Conservation (phyloP, 1,284 basidiomycete genomes). For the Leccinum pachyderme region DNA sequence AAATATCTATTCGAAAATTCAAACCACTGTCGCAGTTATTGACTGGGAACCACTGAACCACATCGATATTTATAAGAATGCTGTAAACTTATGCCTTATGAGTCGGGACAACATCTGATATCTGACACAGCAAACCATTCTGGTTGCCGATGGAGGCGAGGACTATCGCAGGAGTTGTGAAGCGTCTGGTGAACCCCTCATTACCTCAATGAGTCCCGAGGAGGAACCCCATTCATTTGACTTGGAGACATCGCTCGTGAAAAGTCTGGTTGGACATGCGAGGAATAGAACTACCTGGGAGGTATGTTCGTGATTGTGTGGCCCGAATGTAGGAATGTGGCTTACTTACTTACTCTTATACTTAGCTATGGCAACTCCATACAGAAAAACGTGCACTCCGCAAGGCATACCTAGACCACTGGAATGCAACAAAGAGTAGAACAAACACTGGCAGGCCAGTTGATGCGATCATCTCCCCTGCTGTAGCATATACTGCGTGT, state of each 20-base stretch:
- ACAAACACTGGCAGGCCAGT: slow-evolving; percentile 64
- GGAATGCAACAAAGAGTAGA: slow-evolving; percentile 47
- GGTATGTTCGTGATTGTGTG: slow-evolving; percentile 11
- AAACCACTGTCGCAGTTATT: slow-evolving; percentile 28
- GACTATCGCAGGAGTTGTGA: slow-evolving; percentile 41
- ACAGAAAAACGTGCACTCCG: slow-evolving; percentile 46
- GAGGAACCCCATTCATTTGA: slow-evolving; percentile 29
- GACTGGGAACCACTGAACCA: slow-evolving; percentile 47
- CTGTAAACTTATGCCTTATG: slow-evolving; percentile 27
- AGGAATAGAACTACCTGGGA: slow-evolving; percentile 24
- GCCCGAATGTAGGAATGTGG: slow-evolving; percentile 7
- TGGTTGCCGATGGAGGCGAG: slow-evolving; percentile 38
- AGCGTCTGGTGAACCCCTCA: slow-evolving; percentile 50
- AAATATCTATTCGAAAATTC: background rate
- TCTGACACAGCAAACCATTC: slow-evolving; percentile 15
- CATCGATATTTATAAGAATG: slow-evolving; percentile 35
- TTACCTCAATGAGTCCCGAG: slow-evolving; percentile 47
- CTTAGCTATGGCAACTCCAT: slow-evolving; percentile 56
- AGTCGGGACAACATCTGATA: background rate
- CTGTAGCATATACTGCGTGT: slow-evolving; percentile 51
- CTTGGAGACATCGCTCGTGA: slow-evolving; percentile 22
- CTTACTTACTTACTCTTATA: slow-evolving; percentile 23
- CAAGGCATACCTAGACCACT: slow-evolving; percentile 55
- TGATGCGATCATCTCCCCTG: slow-evolving; percentile 62
- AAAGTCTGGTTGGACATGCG: slow-evolving; percentile 24